Evolutionary conservation across 2,329 filamentous ascomycete genomes (phyloP).

Genomic region (Colletotrichum neosansevieriae): DNA sequence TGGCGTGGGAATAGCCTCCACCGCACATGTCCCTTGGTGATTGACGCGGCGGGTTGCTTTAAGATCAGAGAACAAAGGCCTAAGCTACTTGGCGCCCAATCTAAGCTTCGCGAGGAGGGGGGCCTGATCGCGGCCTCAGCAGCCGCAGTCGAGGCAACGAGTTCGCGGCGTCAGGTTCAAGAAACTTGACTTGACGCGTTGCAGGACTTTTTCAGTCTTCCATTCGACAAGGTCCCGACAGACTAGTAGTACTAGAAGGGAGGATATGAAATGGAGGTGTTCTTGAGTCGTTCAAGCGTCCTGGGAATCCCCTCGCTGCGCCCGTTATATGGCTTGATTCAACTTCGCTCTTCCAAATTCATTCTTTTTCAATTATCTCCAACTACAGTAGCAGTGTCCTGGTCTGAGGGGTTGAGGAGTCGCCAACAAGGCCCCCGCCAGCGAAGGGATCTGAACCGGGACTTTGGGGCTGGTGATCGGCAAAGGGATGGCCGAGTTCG

Average conservation of each 20-base stretch:
- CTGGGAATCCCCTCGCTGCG: slow-evolving; percentile 3
- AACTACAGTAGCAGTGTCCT: background rate
- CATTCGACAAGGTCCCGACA: background rate
- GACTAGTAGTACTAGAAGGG: background rate
- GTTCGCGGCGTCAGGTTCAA: slow-evolving; percentile 2
- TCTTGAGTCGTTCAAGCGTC: slow-evolving; percentile 12
- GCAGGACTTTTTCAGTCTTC: background rate
- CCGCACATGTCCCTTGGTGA: background rate
- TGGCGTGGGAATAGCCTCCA: slow-evolving; percentile 1
- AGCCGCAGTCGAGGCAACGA: background rate
- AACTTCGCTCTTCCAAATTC: background rate
- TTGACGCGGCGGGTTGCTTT: no score
- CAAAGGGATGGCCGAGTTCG: slow-evolving; percentile 21
- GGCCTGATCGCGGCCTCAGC: slow-evolving; percentile 9
- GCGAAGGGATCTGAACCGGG: background rate
- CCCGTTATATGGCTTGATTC: background rate
- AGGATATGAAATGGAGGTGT: background rate
- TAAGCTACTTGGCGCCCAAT: slow-evolving; percentile 1
- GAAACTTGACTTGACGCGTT: background rate
- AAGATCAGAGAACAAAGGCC: background rate
- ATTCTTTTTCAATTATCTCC: background rate
- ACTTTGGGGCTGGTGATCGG: slow-evolving; percentile 33
- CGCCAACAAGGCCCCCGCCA: no score
- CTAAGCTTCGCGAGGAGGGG: slow-evolving; percentile 16
- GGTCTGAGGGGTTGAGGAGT: background rate